These are phyloP conservation scores for Saccharomyces hybrid DNA, from an alignment of 1,139 yeast species.

Conservation along the genomic window DNA sequence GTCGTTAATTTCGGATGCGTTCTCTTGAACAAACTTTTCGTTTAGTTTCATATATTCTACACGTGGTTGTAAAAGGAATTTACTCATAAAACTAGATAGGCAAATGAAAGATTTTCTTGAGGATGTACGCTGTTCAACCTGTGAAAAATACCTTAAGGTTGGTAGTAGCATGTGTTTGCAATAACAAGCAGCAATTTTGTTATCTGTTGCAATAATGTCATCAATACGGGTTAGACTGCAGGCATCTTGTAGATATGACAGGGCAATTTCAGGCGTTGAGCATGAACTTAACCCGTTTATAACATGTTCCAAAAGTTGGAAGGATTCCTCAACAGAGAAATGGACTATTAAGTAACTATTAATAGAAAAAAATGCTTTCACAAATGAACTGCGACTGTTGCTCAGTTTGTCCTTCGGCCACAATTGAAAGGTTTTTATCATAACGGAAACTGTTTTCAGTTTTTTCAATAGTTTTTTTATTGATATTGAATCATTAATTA, in stretches of 20 bases:
- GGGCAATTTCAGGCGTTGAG: background rate
- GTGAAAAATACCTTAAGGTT: constrained; percentile 16
- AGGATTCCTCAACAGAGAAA: constrained; percentile 21
- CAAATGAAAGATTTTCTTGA: constrained; percentile 3
- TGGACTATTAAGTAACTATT: background rate
- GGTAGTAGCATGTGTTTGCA: constrained; percentile 19
- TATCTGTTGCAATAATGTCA: constrained; percentile 10
- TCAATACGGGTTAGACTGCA: constrained; percentile 1
- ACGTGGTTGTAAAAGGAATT: constrained; percentile 15
- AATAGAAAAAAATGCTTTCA: background rate
- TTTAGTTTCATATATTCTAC: constrained; percentile 14
- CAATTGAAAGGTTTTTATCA: constrained; percentile 13
- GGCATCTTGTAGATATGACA: background rate
- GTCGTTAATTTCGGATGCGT: constrained; percentile 7
- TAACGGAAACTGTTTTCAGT: constrained; percentile 32
- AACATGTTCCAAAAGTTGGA: constrained; percentile 13
- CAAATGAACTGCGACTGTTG: background rate
- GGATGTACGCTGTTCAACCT: constrained; percentile 2
- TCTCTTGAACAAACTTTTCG: constrained; percentile 16
- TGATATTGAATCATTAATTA: constrained; percentile 18
- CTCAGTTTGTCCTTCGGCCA: background rate
- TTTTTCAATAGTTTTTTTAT: constrained; percentile 35
- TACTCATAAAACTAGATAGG: constrained; percentile 10
- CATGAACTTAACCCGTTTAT: background rate
- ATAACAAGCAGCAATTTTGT: constrained; percentile 16